Evolutionary conservation across 495 filamentous ascomycete species (phyloP).

Genomic region (Copromyces sp.): DNA sequence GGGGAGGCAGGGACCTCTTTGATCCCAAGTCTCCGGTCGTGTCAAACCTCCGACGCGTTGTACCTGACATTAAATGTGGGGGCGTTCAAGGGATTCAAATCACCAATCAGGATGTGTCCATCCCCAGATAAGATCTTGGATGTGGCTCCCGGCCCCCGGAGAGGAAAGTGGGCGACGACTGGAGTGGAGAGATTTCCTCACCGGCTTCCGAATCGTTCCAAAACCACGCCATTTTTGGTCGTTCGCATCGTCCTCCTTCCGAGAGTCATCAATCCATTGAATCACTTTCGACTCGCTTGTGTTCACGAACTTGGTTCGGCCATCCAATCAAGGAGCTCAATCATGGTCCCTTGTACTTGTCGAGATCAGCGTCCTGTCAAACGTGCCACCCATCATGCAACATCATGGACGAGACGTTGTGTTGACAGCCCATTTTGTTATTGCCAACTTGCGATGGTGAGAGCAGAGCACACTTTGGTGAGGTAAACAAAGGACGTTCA

Average conservation of each 20-base stretch:
- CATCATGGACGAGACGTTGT: background rate
- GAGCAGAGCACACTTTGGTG: background rate
- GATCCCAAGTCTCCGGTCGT: background rate
- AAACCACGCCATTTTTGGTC: background rate
- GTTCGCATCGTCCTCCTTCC: background rate
- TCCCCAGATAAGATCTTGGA: background rate
- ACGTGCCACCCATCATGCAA: background rate
- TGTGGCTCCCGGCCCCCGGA: background rate
- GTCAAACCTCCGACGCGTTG: background rate
- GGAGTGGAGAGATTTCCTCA: background rate
- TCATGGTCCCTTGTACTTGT: background rate
- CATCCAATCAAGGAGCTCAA: background rate
- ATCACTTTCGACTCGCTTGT: background rate
- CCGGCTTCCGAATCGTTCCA: background rate
- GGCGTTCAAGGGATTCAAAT: background rate
- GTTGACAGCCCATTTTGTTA: background rate
- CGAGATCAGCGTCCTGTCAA: background rate
- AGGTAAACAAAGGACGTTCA: background rate
- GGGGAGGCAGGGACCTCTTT: background rate
- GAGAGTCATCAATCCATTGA: constrained; percentile 6
- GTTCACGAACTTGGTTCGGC: background rate
- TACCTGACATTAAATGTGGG: background rate
- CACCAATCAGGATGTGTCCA: background rate
- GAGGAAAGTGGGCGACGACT: background rate
- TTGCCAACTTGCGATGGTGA: background rate